A percentile compares a stretch with the other conserved stretches of the same genome.
Conservation (phyloP, 2,329 filamentous ascomycete genomes). For the Penicillium janthinellum region DNA sequence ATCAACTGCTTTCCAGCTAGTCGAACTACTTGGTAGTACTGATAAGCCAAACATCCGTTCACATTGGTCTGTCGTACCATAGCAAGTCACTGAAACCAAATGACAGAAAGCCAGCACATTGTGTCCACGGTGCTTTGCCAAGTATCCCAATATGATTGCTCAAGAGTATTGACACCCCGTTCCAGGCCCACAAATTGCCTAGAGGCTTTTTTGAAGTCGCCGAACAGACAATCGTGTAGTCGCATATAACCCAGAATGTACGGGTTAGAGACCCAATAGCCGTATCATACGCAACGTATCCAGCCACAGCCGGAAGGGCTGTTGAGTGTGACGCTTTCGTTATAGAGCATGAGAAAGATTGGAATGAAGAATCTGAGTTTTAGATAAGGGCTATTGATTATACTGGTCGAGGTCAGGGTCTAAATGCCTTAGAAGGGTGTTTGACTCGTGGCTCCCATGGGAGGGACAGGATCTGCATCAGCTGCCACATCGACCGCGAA, state of each 20-base stretch:
- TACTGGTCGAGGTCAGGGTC: no score
- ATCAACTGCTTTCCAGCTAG: not conserved
- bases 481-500: conserved; percentile 68
- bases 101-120: not conserved
- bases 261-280: not conserved
- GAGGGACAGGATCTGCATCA: conserved; percentile 32
- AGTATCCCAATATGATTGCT: not conserved
- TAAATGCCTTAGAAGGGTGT: conserved; percentile 16
- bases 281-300: not conserved
- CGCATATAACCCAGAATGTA: not conserved
- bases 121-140: not conserved
- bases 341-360: not conserved
- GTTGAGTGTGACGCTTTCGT: no score
- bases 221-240: not conserved
- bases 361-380: no score
- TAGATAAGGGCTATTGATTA: not conserved
- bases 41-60: not conserved
- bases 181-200: not conserved
- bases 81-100: not conserved
- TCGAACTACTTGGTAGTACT: no score
- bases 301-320: not conserved
- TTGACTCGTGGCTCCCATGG: conserved; percentile 7
- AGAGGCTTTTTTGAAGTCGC: not conserved
- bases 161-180: not conserved
- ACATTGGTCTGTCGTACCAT: not conserved